Percentiles rank a stretch among this genome's conserved stretches.
phyloP scores from a whole-genome alignment of 306 rosid genomes.

The Albizia julibrissin region DNA sequence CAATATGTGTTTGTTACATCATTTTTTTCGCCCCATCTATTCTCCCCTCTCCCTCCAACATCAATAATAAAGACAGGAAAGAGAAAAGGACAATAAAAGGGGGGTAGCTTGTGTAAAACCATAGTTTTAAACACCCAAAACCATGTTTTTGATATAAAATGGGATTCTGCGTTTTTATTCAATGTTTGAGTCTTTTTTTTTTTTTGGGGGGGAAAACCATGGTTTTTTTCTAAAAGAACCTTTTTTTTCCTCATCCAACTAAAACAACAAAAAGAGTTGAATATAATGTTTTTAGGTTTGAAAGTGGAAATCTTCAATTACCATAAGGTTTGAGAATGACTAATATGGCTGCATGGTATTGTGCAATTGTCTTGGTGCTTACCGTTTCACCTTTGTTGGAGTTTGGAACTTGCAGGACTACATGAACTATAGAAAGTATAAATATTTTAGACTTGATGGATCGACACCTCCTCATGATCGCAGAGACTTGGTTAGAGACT shows the following conservation, averaged over 20 bases:
- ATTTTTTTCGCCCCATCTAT: no score
- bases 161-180: no score
- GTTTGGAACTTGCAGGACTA: conserved; percentile 68
- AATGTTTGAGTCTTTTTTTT: no score
- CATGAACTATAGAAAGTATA: conserved; percentile 95
- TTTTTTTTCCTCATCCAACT: not conserved
- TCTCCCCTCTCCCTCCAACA: no score
- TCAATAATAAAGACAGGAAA: no score
- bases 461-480: conserved; percentile 93
- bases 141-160: no score
- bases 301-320: conserved; percentile 11
- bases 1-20: no score
- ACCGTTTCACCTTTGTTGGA: not conserved
- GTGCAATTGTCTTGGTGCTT: conserved; percentile 1
- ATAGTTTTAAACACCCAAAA: no score
- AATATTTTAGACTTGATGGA: conserved; percentile 93
- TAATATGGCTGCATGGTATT: conserved; percentile 8
- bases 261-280: conserved; percentile 6
- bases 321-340: conserved; percentile 27
- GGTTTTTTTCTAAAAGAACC: no score
- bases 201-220: no score
- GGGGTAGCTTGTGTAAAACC: no score
- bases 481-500: conserved; percentile 95
- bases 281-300: conserved; percentile 2
- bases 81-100: no score